Percentiles rank a stretch among this genome's conserved stretches.
Evolutionary conservation across 139 green algal genomes (phyloP).

Genomic region (Nannochloris sp.): DNA sequence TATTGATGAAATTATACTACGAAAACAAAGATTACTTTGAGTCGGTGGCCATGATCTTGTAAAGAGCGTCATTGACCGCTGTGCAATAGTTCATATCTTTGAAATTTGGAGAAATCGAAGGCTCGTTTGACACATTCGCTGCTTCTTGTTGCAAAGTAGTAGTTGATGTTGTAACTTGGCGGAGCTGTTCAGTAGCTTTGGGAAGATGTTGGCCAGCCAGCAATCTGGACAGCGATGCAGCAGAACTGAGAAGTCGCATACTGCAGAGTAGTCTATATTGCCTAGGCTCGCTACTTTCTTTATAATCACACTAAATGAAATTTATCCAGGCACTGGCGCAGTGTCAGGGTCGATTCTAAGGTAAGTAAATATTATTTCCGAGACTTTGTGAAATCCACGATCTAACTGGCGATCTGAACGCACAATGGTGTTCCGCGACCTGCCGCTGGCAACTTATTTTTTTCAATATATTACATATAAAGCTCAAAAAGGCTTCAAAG

Average conservation of each 20-base stretch:
- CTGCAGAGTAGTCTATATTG: neutral
- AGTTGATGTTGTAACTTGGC: neutral
- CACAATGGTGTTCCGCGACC: neutral
- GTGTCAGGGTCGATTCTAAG: neutral
- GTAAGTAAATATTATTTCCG: neutral
- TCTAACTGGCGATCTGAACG: neutral
- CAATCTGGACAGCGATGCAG: neutral
- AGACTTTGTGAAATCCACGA: neutral
- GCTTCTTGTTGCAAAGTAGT: neutral
- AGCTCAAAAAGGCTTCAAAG: neutral
- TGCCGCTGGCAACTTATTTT: neutral
- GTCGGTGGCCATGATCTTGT: slow-evolving; percentile 60
- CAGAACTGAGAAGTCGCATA: neutral
- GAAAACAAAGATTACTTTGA: slow-evolving; percentile 37
- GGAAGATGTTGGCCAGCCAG: too few relatives aligned
- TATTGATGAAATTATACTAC: too few relatives aligned
- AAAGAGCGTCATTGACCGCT: slow-evolving; percentile 79
- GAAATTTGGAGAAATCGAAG: neutral
- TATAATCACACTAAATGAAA: neutral
- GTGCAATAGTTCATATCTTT: slow-evolving; percentile 71
- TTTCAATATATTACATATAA: neutral
- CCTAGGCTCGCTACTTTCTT: neutral
- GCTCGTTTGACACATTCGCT: neutral
- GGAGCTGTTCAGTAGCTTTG: neutral
- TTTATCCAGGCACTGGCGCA: neutral